phyloP scores from a whole-genome alignment of 148 eudicot species.

The Nepenthes gracilis region DNA sequence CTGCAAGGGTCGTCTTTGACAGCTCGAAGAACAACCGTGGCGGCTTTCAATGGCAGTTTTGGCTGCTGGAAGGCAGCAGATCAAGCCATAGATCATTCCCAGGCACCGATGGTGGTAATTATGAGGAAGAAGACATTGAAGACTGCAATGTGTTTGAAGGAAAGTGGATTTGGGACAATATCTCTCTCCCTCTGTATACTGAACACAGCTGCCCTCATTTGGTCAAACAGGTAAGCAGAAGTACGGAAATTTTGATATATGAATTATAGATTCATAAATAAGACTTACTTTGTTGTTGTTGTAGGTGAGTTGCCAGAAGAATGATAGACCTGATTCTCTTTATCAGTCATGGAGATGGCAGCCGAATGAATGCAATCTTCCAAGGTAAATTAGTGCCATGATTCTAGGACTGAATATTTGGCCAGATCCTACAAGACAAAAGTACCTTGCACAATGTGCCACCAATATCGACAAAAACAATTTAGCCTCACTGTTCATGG shows the following conservation, averaged over 20 bases:
- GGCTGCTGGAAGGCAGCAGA: constrained; percentile 14
- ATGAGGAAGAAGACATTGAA: constrained; percentile 44
- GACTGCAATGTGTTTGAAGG: constrained; percentile 83
- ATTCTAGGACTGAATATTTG: not conserved
- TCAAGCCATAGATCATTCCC: not conserved
- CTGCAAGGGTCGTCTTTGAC: constrained; percentile 45
- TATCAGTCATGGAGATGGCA: constrained; percentile 94
- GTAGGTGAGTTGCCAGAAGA: constrained; percentile 68
- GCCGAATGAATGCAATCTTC: constrained; percentile 72
- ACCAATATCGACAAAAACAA: too few species aligned
- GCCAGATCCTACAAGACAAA: too few species aligned
- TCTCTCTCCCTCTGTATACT: constrained; percentile 38
- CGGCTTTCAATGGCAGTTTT: constrained; percentile 22
- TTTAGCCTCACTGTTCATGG: too few species aligned
- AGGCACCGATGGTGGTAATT: constrained; percentile 9
- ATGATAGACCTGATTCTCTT: constrained; percentile 67
- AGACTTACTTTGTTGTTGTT: too few species aligned
- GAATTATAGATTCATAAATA: too few species aligned
- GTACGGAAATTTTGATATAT: too few species aligned
- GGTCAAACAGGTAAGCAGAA: constrained; percentile 81
- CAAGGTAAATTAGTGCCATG: constrained; percentile 38
- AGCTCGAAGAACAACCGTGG: constrained; percentile 30
- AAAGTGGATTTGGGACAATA: constrained; percentile 73
- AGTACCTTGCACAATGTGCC: too few species aligned
- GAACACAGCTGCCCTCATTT: constrained; percentile 64